Base-by-base conservation (phyloP, 2,329 filamentous ascomycete species). In the Helotiales sp. region DNA sequence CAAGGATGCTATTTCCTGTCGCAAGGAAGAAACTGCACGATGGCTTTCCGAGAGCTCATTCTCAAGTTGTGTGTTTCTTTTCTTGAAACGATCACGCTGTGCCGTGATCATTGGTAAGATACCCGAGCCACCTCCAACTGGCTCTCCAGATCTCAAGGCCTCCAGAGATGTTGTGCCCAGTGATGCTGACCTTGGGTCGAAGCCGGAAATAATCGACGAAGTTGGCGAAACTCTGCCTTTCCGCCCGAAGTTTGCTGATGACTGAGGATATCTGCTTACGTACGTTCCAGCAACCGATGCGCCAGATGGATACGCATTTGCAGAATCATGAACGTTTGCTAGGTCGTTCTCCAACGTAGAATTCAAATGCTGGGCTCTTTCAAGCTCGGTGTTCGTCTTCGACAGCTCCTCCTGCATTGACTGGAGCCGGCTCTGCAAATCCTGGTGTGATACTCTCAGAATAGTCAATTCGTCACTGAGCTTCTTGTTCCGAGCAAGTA, bases 61-160 rank as follows among this genome's bases (percentile, higher is more conserved):
- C 80, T 98, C 96, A 24, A 99, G 87, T 78, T 99, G 92, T 0
- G 89, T 83, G 72, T 97, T 98, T 76, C 94, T 93, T 83, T 97
- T 93, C 84, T 97, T 98, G 87, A 98, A 99, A 61, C 96, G 93
- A 80, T 99, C 96, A 69, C 96, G 91, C 80, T 99, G 96, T 1
- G 96, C 96, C 37, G 96, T 97, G 61, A 99, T 92, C 96, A 99
- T 99, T 37, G 96, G 96, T 26, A 99, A 83, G 71, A 99, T 97
- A 13, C 94, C 93, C 0, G 92, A 92, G 1, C 93, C 92, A 63
- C 92, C 85, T 34, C 91, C 91, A 64, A 90, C 85, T 8, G 89
- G 84, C 55, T 93, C 91, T 1, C 85, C 85, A 34, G 76, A 75
- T 69, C 87, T 85, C 26, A 90, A 81, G 6, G 86, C 81, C 45